Evolutionary conservation across 139 green algal species (phyloP).

Genomic region (Volvox africanus): DNA sequence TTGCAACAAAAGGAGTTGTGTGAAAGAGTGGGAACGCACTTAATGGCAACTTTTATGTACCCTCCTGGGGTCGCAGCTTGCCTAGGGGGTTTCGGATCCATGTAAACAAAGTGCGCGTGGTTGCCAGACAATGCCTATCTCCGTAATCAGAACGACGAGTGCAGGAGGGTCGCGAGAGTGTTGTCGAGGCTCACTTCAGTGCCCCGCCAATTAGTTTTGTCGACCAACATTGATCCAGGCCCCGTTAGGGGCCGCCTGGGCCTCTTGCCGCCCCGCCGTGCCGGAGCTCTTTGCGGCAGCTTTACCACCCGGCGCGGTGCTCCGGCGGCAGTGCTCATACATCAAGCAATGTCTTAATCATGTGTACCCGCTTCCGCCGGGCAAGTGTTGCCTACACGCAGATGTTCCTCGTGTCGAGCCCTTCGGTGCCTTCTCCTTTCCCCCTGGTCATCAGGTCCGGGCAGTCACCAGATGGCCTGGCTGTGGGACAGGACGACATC

Average conservation of each 20-base stretch:
- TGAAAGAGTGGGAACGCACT: no score
- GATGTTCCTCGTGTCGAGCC: no score
- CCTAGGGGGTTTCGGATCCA: background rate
- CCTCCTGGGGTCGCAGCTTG: background rate
- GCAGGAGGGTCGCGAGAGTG: conserved; percentile 30
- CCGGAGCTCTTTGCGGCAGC: background rate
- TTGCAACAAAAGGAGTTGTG: no score
- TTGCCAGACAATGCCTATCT: background rate
- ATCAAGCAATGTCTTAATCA: no score
- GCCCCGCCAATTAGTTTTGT: conserved; percentile 41
- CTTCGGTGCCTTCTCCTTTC: background rate
- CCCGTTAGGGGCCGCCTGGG: conserved; percentile 41
- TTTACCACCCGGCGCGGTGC: background rate
- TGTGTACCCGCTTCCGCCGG: no score
- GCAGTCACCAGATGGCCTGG: conserved; percentile 23
- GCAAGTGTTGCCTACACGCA: no score
- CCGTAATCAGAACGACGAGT: background rate
- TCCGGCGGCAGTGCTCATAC: background rate
- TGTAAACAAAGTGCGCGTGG: background rate
- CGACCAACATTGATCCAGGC: conserved; percentile 43
- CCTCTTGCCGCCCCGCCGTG: background rate
- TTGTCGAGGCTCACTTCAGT: conserved; percentile 29
- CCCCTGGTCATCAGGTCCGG: background rate
- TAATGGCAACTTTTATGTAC: no score
- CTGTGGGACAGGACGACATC: conserved; percentile 8